These are phyloP conservation scores for Maudiozyma barnettii DNA, from an alignment of 805 yeast species.

Conservation along the genomic window DNA sequence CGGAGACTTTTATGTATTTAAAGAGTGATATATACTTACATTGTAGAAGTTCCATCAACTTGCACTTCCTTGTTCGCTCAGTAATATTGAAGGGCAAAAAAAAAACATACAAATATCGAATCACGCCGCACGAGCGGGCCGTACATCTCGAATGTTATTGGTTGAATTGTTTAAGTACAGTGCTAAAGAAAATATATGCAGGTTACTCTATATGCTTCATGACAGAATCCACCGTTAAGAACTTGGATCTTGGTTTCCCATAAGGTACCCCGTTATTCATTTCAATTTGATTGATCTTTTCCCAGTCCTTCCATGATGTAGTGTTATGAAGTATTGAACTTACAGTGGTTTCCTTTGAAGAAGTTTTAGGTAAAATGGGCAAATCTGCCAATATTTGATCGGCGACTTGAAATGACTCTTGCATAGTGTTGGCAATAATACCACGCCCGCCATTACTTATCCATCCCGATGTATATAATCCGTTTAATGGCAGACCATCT, in stretches of 20 bases:
- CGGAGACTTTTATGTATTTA: neutral
- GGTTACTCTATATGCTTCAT: neutral
- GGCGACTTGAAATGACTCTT: slow-evolving; percentile 70
- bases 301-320: slow-evolving; percentile 28
- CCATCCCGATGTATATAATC: slow-evolving; percentile 86
- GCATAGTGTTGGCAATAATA: slow-evolving; percentile 83
- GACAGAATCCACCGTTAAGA: neutral
- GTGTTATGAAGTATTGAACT: neutral
- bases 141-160: neutral
- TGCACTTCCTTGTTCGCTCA: neutral
- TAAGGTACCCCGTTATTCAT: slow-evolving; percentile 9
- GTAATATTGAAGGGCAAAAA: too few species aligned
- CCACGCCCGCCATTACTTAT: slow-evolving; percentile 79
- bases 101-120: neutral
- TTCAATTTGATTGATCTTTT: slow-evolving; percentile 18
- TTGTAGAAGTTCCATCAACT: neutral
- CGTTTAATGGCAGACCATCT: slow-evolving; percentile 25
- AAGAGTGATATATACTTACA: neutral
- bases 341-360: neutral
- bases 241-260: slow-evolving; percentile 5
- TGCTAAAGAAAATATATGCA: too few species aligned
- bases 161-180: neutral
- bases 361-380: slow-evolving; percentile 7
- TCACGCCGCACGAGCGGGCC: neutral
- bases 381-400: slow-evolving; percentile 53